Evolutionary conservation across 768 basidiomycete species (phyloP).

Genomic region (Auriscalpium orientale): DNA sequence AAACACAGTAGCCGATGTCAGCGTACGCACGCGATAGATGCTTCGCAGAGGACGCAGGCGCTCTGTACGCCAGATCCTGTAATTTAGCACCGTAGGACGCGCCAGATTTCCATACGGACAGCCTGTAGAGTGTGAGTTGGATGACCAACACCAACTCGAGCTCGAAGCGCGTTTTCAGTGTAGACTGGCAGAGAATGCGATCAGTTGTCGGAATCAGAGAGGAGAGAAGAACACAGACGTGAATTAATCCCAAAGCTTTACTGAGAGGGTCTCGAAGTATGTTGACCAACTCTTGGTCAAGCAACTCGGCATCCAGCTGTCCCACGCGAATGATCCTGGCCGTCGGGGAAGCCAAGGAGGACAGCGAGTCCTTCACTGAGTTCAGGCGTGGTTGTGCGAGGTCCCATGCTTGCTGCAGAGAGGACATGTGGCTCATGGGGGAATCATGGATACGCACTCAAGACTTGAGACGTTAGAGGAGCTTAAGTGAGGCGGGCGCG

Average conservation of each 20-base stretch:
- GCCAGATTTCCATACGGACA: slow-evolving; percentile 75
- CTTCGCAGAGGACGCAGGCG: slow-evolving; percentile 9
- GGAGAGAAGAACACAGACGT: slow-evolving; percentile 36
- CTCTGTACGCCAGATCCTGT: slow-evolving; percentile 64
- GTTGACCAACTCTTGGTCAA: slow-evolving; percentile 82
- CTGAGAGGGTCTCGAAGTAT: slow-evolving; percentile 77
- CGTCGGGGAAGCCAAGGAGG: slow-evolving; percentile 15
- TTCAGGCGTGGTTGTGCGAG: slow-evolving; percentile 47
- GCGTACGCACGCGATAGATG: slow-evolving; percentile 10
- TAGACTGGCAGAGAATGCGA: slow-evolving; percentile 32
- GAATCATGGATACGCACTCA: neutral
- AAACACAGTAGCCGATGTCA: slow-evolving; percentile 8
- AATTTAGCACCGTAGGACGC: slow-evolving; percentile 79
- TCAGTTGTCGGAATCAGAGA: neutral
- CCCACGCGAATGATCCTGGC: slow-evolving; percentile 67
- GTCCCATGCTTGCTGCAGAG: slow-evolving; percentile 62
- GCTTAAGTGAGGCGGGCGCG: neutral
- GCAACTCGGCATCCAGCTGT: slow-evolving; percentile 84
- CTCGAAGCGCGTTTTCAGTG: slow-evolving; percentile 55
- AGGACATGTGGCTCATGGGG: slow-evolving; percentile 6
- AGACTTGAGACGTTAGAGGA: too few relatives aligned
- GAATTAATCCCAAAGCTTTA: slow-evolving; percentile 59
- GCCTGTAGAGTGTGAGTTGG: slow-evolving; percentile 66
- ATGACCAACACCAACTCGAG: slow-evolving; percentile 69
- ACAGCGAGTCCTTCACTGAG: slow-evolving; percentile 37